Conservation (phyloP, 208 protist genomes). For the Trichomonas vaginalis region DNA sequence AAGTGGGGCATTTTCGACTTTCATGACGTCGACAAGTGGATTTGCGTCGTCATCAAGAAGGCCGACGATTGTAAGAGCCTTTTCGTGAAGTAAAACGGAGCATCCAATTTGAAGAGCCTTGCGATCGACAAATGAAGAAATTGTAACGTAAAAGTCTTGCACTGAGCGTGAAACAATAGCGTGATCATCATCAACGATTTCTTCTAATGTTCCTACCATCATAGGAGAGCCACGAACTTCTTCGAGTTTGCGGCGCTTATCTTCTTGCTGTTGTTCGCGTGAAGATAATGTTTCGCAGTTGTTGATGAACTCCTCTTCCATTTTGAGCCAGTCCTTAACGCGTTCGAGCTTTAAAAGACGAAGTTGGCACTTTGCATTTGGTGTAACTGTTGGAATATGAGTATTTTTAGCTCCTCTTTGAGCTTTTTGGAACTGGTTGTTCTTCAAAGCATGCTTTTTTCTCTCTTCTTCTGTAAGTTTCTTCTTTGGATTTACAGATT, state of each 20-base stretch:
- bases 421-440: neutral
- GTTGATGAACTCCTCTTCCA: conserved; percentile 97
- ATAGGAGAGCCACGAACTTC: conserved; percentile 89
- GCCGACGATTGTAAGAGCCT: conserved; percentile 74
- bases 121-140: conserved; percentile 97
- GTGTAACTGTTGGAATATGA: conserved; percentile 32
- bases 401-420: neutral
- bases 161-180: conserved; percentile 79
- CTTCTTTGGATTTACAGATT: neutral
- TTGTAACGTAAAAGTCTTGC: conserved; percentile 91
- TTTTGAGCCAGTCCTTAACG: conserved; percentile 93
- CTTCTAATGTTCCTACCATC: conserved; percentile 89
- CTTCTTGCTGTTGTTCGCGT: conserved; percentile 52
- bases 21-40: conserved; percentile 97
- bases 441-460: neutral
- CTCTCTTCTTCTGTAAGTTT: neutral
- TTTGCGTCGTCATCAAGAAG: conserved; percentile 91
- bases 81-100: conserved; percentile 18
- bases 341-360: conserved; percentile 84
- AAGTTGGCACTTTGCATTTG: conserved; percentile 82
- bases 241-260: conserved; percentile 84
- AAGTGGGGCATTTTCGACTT: conserved; percentile 89
- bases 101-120: conserved; percentile 43
- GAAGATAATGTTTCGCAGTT: conserved; percentile 63
- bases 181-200: conserved; percentile 99